Evolutionary conservation across 2,329 filamentous ascomycete genomes (phyloP).

Genomic region (Exophiala xenobiotica): DNA sequence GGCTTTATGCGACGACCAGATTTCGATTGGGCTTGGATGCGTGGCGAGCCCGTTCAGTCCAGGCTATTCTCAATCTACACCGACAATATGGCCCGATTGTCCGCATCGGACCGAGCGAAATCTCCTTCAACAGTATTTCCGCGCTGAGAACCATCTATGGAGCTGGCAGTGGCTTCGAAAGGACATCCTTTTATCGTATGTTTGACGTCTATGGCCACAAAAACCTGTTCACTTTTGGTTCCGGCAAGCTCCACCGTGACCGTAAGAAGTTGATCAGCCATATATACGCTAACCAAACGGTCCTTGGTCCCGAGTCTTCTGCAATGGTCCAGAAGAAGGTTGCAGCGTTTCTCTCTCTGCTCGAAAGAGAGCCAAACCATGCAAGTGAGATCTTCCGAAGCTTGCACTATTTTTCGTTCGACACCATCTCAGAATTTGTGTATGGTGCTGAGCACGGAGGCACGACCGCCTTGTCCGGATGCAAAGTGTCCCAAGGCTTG

Average conservation of each 20-base stretch:
- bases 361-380: constrained; percentile 38
- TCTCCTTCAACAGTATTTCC: constrained; percentile 45
- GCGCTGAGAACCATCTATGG: constrained; percentile 57
- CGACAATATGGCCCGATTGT: constrained; percentile 48
- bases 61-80: constrained; percentile 41
- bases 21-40: constrained; percentile 26
- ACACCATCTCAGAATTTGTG: constrained; percentile 54
- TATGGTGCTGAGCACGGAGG: constrained; percentile 47
- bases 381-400: constrained; percentile 49
- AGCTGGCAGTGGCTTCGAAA: constrained; percentile 51
- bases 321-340: constrained; percentile 44
- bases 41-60: constrained; percentile 23
- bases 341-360: constrained; percentile 41
- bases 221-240: constrained; percentile 55
- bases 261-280: constrained; percentile 52
- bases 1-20: constrained; percentile 21
- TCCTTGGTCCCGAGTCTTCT: constrained; percentile 39
- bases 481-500: constrained; percentile 40
- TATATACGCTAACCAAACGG: constrained; percentile 53
- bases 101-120: constrained; percentile 49
- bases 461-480: constrained; percentile 46
- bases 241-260: constrained; percentile 45
- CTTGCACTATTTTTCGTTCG: constrained; percentile 55
- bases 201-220: constrained; percentile 46
- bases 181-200: constrained; percentile 56